Evolutionary conservation across 176 grass and related monocot genomes (phyloP), one percentile per base, ranked within the genome.

Genomic region (Lolium rigidum): DNA sequence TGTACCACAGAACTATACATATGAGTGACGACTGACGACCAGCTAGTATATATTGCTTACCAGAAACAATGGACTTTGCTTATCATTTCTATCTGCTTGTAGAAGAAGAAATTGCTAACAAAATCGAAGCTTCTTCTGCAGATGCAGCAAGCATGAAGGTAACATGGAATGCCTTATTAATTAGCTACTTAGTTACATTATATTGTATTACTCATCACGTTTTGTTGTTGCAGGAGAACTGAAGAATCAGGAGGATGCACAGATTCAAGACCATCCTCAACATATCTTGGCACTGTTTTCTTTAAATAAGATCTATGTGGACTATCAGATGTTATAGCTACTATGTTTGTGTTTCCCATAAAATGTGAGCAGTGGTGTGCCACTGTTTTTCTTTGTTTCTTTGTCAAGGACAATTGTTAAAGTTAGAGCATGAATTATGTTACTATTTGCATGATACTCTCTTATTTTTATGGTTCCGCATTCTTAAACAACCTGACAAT

Each of bases 61-160:
- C 20, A 70, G 18, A 43, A 43, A 43, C 17, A 41, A 44, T 71
- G 4, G 10, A 71, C 1, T 47, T 47, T 47, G 10, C 41, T 74
- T 26, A 74, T 47, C 71, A 25, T n/a, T 74, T 74, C 6, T 50
- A 74, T 74, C 7, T 74, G 7, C 46, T 26, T 74, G 44, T 74
- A 74, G 71, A 74, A 50, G 44, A 74, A 74, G 44, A 74, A 26
- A 26, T 74, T 48, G 71, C 21, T 74, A 74, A 50, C 46, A 50
- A 50, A 21, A 74, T 74, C 1, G 43, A 74, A 49, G n/a, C 11
- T 49, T 44, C 46, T 50, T 74, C 12, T 26, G 21, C 6, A 26
- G 2, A 74, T 74, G 71, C 71, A 74, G 13, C 46, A 50, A 50
- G 21, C 46, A 74, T 50, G 71, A 49, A 74, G 71, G 71, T 74